Conservation (phyloP, 2,329 filamentous ascomycete genomes). For the Stachybotrys echinatus region DNA sequence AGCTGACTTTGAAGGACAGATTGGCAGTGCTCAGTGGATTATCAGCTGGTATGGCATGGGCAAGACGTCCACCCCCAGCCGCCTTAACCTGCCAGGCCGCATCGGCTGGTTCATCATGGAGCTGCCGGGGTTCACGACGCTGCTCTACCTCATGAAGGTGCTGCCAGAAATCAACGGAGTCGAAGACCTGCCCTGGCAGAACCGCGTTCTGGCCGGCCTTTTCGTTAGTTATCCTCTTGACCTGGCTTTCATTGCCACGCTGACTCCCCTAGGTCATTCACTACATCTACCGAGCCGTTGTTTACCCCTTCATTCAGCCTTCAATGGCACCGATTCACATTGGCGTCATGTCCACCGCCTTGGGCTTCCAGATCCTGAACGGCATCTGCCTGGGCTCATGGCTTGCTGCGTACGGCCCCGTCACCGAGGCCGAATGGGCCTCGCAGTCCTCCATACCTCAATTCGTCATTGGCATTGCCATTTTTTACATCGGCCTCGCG, state of each 20-base stretch:
- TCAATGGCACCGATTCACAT: conserved; percentile 88
- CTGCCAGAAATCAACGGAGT: conserved; percentile 57
- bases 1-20: conserved; percentile 37
- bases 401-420: conserved; percentile 75
- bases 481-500: conserved; percentile 73
- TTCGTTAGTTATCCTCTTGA: conserved; percentile 41
- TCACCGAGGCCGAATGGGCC: conserved; percentile 47
- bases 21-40: conserved; percentile 70
- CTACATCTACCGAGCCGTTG: conserved; percentile 83
- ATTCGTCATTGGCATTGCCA: conserved; percentile 58
- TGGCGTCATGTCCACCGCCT: conserved; percentile 57
- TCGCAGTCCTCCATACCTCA: conserved; percentile 32
- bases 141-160: conserved; percentile 73
- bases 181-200: conserved; percentile 64
- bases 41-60: conserved; percentile 84
- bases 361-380: conserved; percentile 76
- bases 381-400: conserved; percentile 73
- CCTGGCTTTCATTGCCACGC: background rate
- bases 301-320: conserved; percentile 78
- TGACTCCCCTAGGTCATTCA: conserved; percentile 58
- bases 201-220: conserved; percentile 67
- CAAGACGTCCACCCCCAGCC: conserved; percentile 74
- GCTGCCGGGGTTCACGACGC: conserved; percentile 65
- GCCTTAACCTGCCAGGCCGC: conserved; percentile 82
- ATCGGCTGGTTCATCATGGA: conserved; percentile 90